Conservation (phyloP, 306 rosid species). For the Rosa lucieae region DNA sequence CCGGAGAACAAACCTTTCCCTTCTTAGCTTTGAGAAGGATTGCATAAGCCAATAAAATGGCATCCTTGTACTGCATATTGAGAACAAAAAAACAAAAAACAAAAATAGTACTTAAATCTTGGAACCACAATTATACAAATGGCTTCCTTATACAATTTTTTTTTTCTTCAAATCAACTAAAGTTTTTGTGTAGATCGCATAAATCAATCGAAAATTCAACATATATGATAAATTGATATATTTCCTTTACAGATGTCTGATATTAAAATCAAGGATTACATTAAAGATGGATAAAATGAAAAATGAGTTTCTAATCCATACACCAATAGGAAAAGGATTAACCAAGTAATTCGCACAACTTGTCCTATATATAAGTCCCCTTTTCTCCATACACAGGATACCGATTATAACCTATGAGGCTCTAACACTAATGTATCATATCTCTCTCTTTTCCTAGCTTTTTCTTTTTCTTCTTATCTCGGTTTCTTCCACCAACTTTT, state of each 20-base stretch:
- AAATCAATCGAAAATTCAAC: background rate
- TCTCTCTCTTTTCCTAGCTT: too few relatives aligned
- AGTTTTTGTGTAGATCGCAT: background rate
- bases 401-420: too few relatives aligned
- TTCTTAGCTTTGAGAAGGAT: conserved; percentile 67
- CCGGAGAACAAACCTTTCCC: conserved; percentile 53
- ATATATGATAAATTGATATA: background rate
- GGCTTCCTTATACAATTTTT: background rate
- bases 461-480: too few relatives aligned
- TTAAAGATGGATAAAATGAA: background rate
- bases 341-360: too few relatives aligned
- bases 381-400: too few relatives aligned
- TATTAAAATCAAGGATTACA: background rate
- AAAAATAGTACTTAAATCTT: conserved; percentile 8
- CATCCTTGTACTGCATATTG: conserved; percentile 85
- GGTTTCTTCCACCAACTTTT: too few relatives aligned
- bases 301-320: too few relatives aligned
- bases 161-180: background rate
- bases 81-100: background rate
- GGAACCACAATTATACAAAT: background rate
- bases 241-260: background rate
- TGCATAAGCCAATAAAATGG: conserved; percentile 79
- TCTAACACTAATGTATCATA: too few relatives aligned
- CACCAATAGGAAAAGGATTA: too few relatives aligned
- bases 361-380: too few relatives aligned